Conservation (phyloP, 164 flowering plant genomes). For the Berberis thunbergii region DNA sequence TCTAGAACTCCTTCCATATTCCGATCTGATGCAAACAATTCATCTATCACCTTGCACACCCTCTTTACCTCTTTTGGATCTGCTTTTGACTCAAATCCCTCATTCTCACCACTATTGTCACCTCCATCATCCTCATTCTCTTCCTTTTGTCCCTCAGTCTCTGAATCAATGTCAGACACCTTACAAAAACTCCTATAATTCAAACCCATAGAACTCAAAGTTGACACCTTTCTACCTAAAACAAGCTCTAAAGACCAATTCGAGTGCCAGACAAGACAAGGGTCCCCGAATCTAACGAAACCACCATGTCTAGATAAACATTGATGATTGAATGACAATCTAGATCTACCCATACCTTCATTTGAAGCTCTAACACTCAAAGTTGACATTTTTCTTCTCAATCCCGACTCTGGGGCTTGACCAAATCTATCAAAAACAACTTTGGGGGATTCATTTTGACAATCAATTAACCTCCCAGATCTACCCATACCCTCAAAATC, state of each 20-base stretch:
- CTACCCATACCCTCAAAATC: too few relatives aligned
- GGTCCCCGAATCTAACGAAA: too few relatives aligned
- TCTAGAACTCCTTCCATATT: slow-evolving; percentile 87
- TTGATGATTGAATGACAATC: too few relatives aligned
- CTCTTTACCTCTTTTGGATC: slow-evolving; percentile 57
- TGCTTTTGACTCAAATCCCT: slow-evolving; percentile 18
- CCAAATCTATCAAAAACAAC: too few relatives aligned
- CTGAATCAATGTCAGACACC: slow-evolving; percentile 10
- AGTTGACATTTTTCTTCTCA: too few relatives aligned
- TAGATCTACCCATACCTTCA: too few relatives aligned
- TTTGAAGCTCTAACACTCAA: too few relatives aligned
- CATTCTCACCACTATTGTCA: slow-evolving; percentile 6
- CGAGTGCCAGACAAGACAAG: too few relatives aligned
- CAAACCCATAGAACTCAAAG: slow-evolving; percentile 4
- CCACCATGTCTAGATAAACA: too few relatives aligned
- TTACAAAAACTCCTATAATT: slow-evolving; percentile 27
- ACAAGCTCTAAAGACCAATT: not conserved
- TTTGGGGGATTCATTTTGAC: too few relatives aligned
- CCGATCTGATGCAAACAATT: slow-evolving; percentile 69
- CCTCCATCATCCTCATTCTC: slow-evolving; percentile 6
- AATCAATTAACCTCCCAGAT: too few relatives aligned
- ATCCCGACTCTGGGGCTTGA: too few relatives aligned
- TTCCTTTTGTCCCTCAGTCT: slow-evolving; percentile 14
- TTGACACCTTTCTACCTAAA: not conserved
- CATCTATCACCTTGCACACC: slow-evolving; percentile 72